Conservation (phyloP, 331 rosid species). For the Cydonia oblonga region DNA sequence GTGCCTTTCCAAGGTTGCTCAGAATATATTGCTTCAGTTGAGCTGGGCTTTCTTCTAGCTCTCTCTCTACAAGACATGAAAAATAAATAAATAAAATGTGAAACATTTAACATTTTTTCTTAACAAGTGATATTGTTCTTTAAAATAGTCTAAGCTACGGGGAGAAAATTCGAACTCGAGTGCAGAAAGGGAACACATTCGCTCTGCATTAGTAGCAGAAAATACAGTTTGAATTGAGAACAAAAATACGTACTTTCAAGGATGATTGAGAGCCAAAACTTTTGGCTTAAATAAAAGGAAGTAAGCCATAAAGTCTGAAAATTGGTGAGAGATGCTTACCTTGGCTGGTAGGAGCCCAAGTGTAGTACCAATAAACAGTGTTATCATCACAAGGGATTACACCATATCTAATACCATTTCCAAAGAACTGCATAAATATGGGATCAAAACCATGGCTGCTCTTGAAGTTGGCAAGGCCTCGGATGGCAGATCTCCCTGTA, state of each 20-base stretch:
- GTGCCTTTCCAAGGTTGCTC: slow-evolving; percentile 27
- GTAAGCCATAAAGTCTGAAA: neutral
- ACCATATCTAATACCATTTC: slow-evolving; percentile 48
- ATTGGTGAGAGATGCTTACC: slow-evolving; percentile 22
- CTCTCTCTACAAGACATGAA: slow-evolving; percentile 17
- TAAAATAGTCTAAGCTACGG: too few relatives aligned
- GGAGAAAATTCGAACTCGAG: too few relatives aligned
- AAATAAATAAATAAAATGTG: neutral
- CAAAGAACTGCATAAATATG: slow-evolving; percentile 30
- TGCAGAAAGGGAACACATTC: too few relatives aligned
- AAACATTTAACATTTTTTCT: too few relatives aligned
- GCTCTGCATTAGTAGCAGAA: too few relatives aligned
- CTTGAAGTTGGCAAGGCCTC: slow-evolving; percentile 26
- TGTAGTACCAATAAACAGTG: slow-evolving; percentile 42
- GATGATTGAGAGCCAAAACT: neutral
- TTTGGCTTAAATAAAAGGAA: neutral
- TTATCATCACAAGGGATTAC: slow-evolving; percentile 37
- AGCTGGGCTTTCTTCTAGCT: slow-evolving; percentile 21
- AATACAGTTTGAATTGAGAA: too few relatives aligned
- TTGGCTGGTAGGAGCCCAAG: slow-evolving; percentile 48
- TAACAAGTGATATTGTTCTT: too few relatives aligned
- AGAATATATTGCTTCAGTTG: slow-evolving; percentile 35
- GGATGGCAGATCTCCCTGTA: slow-evolving; percentile 39
- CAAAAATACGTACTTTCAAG: too few relatives aligned
- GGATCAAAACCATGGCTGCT: slow-evolving; percentile 37